Base-by-base conservation (phyloP, 306 rosid species). In the cucumber (Cucumis sativus) region DNA sequence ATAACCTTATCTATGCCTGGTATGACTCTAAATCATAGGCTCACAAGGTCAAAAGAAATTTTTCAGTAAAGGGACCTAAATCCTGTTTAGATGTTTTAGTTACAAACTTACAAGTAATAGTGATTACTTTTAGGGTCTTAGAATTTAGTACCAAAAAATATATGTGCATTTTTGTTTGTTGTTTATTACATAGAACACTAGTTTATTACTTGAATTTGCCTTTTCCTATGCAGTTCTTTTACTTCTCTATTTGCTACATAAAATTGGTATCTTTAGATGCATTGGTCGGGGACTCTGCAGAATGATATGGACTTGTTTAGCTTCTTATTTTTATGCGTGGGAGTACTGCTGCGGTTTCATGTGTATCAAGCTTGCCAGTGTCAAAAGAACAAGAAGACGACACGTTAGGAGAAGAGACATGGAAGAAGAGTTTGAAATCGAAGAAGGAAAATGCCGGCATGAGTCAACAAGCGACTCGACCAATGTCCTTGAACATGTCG, bases 221-320 rank as follows among this genome's bases (percentile, higher is more conserved):
- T n/a, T 20, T 67, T 28, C 2, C 11, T 30, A 55, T 79, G 88
- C 96, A 91, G 96, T 87, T 83, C 71, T 86, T 62, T 65, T 86
- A 61, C 82, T 89, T 86, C 47, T 91, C 1, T 91, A 86, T 74
- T 73, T 91, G 49, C 63, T 84, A 63, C 54, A 84, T 65, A 87
- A 89, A 84, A 55, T 89, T 75, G 91, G 91, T 57, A 78, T 89
- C 51, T 86, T 77, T 68, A 80, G 81, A 58, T 89, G 93, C 54
- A 28, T 89, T 16, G 65, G 87, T 51, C 70, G 83, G 58, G 66
- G 84, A 63, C 39, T 88, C 51, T 89, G 88, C 88, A 81, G 82
- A 73, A 81, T 80, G 43, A 60, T 77, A 49, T 89, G 91, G 83
- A 60, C 80, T 63, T 91, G 90, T 64, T 56, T 82, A 61, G 72